A percentile compares a stretch with the other conserved stretches of the same genome.
Conservation (phyloP, 805 yeast genomes). For the Candida wancherniae region DNA sequence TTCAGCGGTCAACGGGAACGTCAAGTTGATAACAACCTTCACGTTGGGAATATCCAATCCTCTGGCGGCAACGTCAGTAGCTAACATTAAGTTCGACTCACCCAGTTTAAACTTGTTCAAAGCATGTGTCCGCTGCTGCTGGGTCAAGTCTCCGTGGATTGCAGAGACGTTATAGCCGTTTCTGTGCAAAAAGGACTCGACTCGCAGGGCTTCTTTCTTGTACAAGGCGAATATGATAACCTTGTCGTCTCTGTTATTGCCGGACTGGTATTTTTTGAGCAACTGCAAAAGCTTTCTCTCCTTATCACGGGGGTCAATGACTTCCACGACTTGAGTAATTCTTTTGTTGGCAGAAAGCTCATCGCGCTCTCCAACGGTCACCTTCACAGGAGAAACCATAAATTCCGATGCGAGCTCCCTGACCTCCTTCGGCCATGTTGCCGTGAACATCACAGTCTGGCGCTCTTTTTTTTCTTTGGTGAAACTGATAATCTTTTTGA, state of each 20-base stretch:
- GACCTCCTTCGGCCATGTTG: conserved; percentile 99
- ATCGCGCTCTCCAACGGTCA: conserved; percentile 90
- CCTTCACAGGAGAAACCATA: conserved; percentile 82
- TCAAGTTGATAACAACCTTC: conserved; percentile 87
- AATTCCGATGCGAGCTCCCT: conserved; percentile 84
- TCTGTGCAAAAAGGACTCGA: conserved; percentile 68
- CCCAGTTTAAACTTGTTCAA: conserved; percentile 82
- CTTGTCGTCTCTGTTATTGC: conserved; percentile 64
- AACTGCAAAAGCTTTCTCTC: conserved; percentile 71
- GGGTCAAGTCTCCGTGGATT: conserved; percentile 92
- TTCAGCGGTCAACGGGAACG: conserved; percentile 94
- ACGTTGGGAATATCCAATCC: conserved; percentile 98
- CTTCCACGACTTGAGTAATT: conserved; percentile 91
- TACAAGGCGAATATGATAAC: conserved; percentile 89
- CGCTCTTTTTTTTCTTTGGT: conserved; percentile 46
- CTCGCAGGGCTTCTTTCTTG: conserved; percentile 92
- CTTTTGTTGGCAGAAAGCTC: conserved; percentile 93
- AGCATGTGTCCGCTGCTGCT: conserved; percentile 87
- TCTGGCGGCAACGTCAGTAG: conserved; percentile 98
- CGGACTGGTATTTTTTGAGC: conserved; percentile 69
- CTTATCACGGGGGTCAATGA: conserved; percentile 68
- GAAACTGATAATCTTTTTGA: conserved; percentile 70
- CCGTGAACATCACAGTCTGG: conserved; percentile 97
- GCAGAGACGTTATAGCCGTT: conserved; percentile 85
- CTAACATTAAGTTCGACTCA: conserved; percentile 67